Evolutionary conservation across 2,329 filamentous ascomycete species (phyloP), one percentile per base, ranked within the genome.

Genomic region (Zasmidium angulare): DNA sequence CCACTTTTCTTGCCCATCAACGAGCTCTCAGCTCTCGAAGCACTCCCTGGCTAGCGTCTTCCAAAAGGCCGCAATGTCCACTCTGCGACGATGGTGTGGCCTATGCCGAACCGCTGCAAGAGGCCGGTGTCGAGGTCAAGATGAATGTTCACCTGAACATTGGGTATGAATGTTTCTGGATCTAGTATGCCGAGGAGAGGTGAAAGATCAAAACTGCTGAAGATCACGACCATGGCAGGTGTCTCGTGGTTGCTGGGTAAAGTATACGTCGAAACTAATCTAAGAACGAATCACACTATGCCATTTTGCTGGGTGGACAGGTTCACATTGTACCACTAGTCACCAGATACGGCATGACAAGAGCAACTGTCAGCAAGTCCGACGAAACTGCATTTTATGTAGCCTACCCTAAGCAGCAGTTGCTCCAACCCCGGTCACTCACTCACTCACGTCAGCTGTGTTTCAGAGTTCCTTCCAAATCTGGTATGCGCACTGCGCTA

Each of bases 161-260:
- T 3, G 55, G 29, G 11, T 48, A 56, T 24, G 26, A 56, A 9
- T 56, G 55, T 21, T 56, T 46, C 21, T 56, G 48, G 20, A 51
- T 56, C 20, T 56, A 19, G 20, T 26, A 23, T 14, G 22, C 26
- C n/a, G 47, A 23, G 31, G 40, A n/a, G 9, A n/a, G 26, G 52
- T 11, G 29, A 46, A 17, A 21, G 24, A 46, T 29, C 29, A n/a
- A 26, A 31, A 22, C 31, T 31, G n/a, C 36, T 58, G 22, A 53
- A 53, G 40, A 46, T 36, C 12, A 49, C 24, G 17, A 53, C 55
- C 2, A 58, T 58, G 55, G 20, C 21, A 29, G 50, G 49, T 40
- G 29, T 58, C 29, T 50, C 55, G 40, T 58, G 55, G 50, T 49
- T 58, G 55, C 22, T 58, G 43, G 29, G 50, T 0, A 58, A 40